Base-by-base conservation (phyloP, 306 rosid species). In the Hippophae tibetana region DNA sequence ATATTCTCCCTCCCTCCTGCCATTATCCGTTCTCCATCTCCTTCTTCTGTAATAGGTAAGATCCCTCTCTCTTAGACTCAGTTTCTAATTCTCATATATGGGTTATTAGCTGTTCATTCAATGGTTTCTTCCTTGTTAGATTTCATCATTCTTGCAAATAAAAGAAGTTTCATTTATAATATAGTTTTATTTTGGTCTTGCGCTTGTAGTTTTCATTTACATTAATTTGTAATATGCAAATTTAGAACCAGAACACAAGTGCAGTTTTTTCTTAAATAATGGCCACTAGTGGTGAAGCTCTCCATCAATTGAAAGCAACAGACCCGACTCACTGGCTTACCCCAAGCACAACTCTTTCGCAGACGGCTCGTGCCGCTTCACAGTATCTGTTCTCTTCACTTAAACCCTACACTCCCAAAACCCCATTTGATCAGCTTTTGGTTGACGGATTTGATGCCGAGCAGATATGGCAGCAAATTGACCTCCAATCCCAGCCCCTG, bases 391-490 rank as follows among this genome's bases (percentile, higher is more conserved):
- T 92, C 80, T 75, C 93, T 31, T 55, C 70, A 26, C 80, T 92
- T 52, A 73, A 76, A 57, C 95, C 93, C 0, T 85, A 76, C 70
- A 68, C 82, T 31, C 85, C 60, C 14, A 92, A 88, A 60, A 72
- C 89, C 13, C 95, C 88, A 5, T 65, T 92, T 42, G 93, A 92
- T 9, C 70, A 76, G 55, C 96, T 92, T 55, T 68, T 92, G 57
- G 81, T 79, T 3, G 83, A 92, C 2, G 90, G 93, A 5, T 92
- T 81, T 76, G 99, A 92, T 64, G 85, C 82, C 3, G 99, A 92
- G 75, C 99, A 92, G 83, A 85, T 92, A 74, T 92, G 99, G 99
- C 95, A 92, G 68, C 99, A 92, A 74, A 83, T 85, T 31, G 99
- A 92, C 52, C 75, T 92, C 61, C 96, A 83, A 74, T 77, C 96